Conservation (phyloP, 805 yeast genomes). For the Candida tammaniensis region DNA sequence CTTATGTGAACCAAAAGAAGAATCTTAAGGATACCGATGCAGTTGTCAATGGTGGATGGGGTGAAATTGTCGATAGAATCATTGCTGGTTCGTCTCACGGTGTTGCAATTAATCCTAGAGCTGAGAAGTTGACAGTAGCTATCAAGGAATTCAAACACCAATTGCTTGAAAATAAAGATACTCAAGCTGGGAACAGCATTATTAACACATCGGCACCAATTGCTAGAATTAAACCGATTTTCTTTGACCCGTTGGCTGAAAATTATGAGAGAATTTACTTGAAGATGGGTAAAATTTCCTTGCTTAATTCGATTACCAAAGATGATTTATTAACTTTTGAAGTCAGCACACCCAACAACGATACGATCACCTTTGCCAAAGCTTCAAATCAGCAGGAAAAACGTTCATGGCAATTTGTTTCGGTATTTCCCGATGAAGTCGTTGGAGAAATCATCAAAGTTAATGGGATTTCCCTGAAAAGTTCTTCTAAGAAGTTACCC, state of each 20-base stretch:
- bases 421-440: constrained; percentile 68
- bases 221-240: constrained; percentile 61
- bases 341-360: constrained; percentile 50
- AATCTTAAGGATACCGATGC: constrained; percentile 15
- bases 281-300: constrained; percentile 49
- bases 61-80: constrained; percentile 76
- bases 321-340: constrained; percentile 52
- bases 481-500: constrained; percentile 28
- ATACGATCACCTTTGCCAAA: constrained; percentile 54
- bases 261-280: constrained; percentile 61
- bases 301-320: constrained; percentile 24
- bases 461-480: constrained; percentile 49
- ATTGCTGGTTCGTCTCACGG: constrained; percentile 73
- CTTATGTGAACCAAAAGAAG: constrained; percentile 50
- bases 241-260: constrained; percentile 60
- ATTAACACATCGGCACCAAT: constrained; percentile 49
- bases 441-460: constrained; percentile 71
- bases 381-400: constrained; percentile 59
- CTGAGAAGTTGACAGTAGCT: constrained; percentile 65
- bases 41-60: constrained; percentile 71
- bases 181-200: constrained; percentile 9
- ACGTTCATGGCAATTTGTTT: constrained; percentile 65
- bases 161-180: constrained; percentile 14
- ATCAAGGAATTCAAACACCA: constrained; percentile 69
- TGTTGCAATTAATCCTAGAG: constrained; percentile 77